Base-by-base conservation (phyloP, 768 basidiomycete species). In the Scleroderma citrinum region DNA sequence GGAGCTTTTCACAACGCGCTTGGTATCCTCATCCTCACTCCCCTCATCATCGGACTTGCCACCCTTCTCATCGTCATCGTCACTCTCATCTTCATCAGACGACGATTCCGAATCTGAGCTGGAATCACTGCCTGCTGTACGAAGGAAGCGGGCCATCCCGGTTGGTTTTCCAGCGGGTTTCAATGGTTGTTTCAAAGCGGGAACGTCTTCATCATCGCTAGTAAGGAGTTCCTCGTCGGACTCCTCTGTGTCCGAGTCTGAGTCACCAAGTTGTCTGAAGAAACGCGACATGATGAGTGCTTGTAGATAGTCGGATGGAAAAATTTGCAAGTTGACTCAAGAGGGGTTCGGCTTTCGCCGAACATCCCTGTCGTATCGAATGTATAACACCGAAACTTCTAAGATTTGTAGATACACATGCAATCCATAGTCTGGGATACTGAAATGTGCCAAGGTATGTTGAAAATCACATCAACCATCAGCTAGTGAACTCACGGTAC, bases 201-300 rank as follows among this genome's bases (percentile, higher is more conserved):
- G 60, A 2, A 64, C 73, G 49, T 80, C 81, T 50, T 89, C 87
- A 47, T 82, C 88, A 44, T 78, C 83, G 56, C 82, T 83, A 61
- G 78, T 80, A 68, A 90, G 81, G 48, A 77, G 71, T 65, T 84
- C 80, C 71, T 89, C 86, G 65, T 88, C 85, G 37, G 82, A 85
- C 50, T 79, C 77, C 52, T 82, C 81, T 36, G 81, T 76, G 42
- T 85, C 83, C 14, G 80, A 82, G 60, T 91, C 89, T 44, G 86
- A 87, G 66, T 91, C 87, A 66, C 80, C 85, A 52, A 80, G 87
- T 72, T 82, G 79, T 73, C 86, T 83, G 74, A 92, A 92, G 73
- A 93, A 92, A 62, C 89, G 82, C 53, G 90, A 92, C 88, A 92
- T 92, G 56, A 51, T 49, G 34, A 12, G n/a, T 35, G 34, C 5